Percentiles rank a stretch among this genome's conserved stretches.
Conservation (phyloP, 2,329 filamentous ascomycete genomes). For the Monascus ruber region DNA sequence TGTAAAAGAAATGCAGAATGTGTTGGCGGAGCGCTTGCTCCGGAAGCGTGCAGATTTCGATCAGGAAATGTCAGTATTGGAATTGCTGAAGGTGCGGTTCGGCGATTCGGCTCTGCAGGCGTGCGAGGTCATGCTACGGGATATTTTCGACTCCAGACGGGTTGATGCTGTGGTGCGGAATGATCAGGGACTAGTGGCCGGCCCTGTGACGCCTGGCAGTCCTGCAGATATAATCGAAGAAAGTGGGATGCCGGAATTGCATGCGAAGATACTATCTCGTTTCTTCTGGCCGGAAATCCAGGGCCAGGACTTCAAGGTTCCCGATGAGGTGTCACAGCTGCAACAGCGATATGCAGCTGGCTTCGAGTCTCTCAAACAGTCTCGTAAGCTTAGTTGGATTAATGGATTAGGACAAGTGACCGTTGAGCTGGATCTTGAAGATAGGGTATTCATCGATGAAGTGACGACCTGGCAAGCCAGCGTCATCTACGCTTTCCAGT, state of each 20-base stretch:
- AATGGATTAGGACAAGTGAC: constrained; percentile 68
- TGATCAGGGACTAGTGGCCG: constrained; percentile 30
- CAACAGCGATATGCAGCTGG: constrained; percentile 62
- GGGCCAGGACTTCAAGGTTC: constrained; percentile 37
- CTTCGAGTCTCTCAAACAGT: constrained; percentile 70
- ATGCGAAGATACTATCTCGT: constrained; percentile 78
- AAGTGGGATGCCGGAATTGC: constrained; percentile 40
- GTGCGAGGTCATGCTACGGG: constrained; percentile 94
- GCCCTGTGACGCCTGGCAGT: constrained; percentile 8
- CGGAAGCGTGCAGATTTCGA: constrained; percentile 57
- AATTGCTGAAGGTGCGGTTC: constrained; percentile 78
- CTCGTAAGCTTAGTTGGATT: constrained; percentile 80
- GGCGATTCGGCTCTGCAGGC: constrained; percentile 78
- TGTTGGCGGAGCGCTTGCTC: constrained; percentile 72
- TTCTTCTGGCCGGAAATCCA: constrained; percentile 86
- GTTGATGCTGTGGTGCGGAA: constrained; percentile 59
- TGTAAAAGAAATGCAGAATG: constrained; percentile 83
- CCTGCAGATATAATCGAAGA: constrained; percentile 22
- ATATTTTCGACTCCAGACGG: constrained; percentile 71
- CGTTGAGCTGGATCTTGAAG: constrained; percentile 71
- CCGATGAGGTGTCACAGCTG: constrained; percentile 37
- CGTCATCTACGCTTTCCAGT: constrained; percentile 73
- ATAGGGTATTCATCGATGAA: constrained; percentile 58
- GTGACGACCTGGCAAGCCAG: constrained; percentile 79
- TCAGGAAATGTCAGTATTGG: constrained; percentile 71